Evolutionary conservation across 768 basidiomycete species (phyloP), one percentile per base, ranked within the genome.

Genomic region (Leucosporidium creatinivorum): DNA sequence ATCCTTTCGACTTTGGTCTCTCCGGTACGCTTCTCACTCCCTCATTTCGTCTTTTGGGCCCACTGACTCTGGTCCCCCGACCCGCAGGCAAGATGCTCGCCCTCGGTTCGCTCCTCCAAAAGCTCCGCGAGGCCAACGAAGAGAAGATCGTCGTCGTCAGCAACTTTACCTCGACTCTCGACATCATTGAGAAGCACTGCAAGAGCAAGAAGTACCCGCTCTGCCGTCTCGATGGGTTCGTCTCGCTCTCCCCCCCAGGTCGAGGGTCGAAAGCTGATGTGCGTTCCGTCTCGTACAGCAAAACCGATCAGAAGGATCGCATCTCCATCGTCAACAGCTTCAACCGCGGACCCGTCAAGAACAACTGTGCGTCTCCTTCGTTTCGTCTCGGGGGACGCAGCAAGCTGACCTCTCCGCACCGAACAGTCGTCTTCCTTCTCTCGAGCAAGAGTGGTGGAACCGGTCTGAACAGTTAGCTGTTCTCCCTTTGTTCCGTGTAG

Each of bases 401-500:
- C 26, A 19, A 25, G n/a, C 25, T 26, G 17, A 55, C 28, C 26
- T 25, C 50, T 51, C 17, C 3, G 6, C 30, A 6, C 15, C 39
- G 15, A 36, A 26, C 67, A 92, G 91, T 96, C 75, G 77, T 97
- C 56, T 98, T 99, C 76, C 80, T 99, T 30, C 80, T 99, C 63
- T 93, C 91, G 77, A 88, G 92, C 9, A 99, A 99, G 79, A 91
- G 93, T 1, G 93, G 94, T 21, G 94, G 94, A 17, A 89, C 92
- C 39, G 94, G 94, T 5, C 84, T 99, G 58, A 98, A 97, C 78
- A 82, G 70, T 72, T 4, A 4, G 28, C 65, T 77, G 39, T 76
- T 55, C 74, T 72, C 71, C 74, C n/a, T 7, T 51, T 39, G 36
- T 50, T 66, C 64, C 19, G 13, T n/a, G 28, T 3, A 26, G 0